phyloP scores from a whole-genome alignment of 495 filamentous ascomycete genomes.

The Apiosordaria backusii region DNA sequence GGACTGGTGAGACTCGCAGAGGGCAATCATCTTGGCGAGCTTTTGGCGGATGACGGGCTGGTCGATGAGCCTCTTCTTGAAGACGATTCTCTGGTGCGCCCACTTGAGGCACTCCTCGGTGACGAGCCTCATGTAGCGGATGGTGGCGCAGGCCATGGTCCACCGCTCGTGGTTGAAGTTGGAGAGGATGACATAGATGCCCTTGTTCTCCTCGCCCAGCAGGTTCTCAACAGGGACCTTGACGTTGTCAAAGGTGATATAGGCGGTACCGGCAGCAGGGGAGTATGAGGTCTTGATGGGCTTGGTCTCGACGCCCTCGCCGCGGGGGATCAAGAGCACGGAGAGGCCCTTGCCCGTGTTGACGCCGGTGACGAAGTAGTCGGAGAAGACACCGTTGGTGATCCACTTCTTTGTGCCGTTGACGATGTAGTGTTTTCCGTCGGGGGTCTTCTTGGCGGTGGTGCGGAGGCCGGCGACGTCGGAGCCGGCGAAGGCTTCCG shows the following conservation, averaged over 20 bases:
- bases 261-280: slow-evolving; percentile 72
- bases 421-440: slow-evolving; percentile 81
- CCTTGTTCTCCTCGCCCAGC: slow-evolving; percentile 80
- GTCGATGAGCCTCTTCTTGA: slow-evolving; percentile 74
- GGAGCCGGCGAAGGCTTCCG: slow-evolving; percentile 83
- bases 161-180: slow-evolving; percentile 84
- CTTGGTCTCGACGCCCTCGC: slow-evolving; percentile 67
- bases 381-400: slow-evolving; percentile 79
- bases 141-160: slow-evolving; percentile 63
- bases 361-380: slow-evolving; percentile 82
- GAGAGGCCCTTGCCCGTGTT: slow-evolving; percentile 78
- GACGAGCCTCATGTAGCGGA: slow-evolving; percentile 62
- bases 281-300: slow-evolving; percentile 87
- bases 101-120: slow-evolving; percentile 87
- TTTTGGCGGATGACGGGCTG: slow-evolving; percentile 86
- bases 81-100: slow-evolving; percentile 85
- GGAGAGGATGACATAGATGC: slow-evolving; percentile 81
- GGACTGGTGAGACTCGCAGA: slow-evolving; percentile 74
- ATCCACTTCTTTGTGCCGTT: slow-evolving; percentile 95
- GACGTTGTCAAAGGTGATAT: slow-evolving; percentile 80
- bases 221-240: slow-evolving; percentile 79
- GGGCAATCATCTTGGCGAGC: slow-evolving; percentile 84
- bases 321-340: slow-evolving; percentile 71
- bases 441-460: slow-evolving; percentile 74
- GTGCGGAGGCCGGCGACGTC: slow-evolving; percentile 82